Percentiles rank a stretch among this genome's conserved stretches.
Evolutionary conservation across 257 asterid genomes (phyloP).

Genomic region (Solanum tarijense): DNA sequence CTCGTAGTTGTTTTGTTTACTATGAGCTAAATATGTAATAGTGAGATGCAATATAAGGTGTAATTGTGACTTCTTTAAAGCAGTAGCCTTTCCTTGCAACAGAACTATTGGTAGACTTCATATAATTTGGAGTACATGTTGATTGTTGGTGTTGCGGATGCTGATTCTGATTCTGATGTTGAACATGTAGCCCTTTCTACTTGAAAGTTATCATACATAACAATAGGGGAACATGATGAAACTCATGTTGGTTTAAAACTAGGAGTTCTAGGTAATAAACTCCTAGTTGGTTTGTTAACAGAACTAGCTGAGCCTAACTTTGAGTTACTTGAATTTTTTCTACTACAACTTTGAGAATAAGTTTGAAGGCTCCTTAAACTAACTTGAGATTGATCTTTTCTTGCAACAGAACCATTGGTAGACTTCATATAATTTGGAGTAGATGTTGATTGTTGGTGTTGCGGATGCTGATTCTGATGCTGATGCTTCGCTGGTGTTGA

Average conservation of each 20-base stretch:
- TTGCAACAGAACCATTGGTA: slow-evolving; percentile 72
- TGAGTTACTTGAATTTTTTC: slow-evolving; percentile 10
- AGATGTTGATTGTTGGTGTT: not conserved
- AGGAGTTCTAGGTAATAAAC: slow-evolving; percentile 23
- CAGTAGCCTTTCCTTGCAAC: too few relatives aligned
- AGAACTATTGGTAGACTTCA: too few relatives aligned
- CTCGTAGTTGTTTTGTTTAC: too few relatives aligned
- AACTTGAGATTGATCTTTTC: slow-evolving; percentile 45
- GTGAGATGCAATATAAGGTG: too few relatives aligned
- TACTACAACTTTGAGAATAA: slow-evolving; percentile 10
- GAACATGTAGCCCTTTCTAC: slow-evolving; percentile 59
- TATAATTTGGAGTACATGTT: too few relatives aligned
- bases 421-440: slow-evolving; percentile 81
- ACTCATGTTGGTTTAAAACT: slow-evolving; percentile 50
- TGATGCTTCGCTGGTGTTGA: slow-evolving; percentile 10
- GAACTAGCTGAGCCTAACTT: slow-evolving; percentile 10
- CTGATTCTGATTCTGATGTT: too few relatives aligned
- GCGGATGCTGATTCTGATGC: not conserved
- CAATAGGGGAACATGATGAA: slow-evolving; percentile 20
- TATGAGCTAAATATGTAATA: too few relatives aligned
- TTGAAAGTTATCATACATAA: slow-evolving; percentile 24
- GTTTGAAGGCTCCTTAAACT: slow-evolving; percentile 26
- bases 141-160: too few relatives aligned
- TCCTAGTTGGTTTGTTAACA: slow-evolving; percentile 18
- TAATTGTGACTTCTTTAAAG: too few relatives aligned